Base-by-base conservation (phyloP, 495 filamentous ascomycete species). In the Tetracladium setigerum region DNA sequence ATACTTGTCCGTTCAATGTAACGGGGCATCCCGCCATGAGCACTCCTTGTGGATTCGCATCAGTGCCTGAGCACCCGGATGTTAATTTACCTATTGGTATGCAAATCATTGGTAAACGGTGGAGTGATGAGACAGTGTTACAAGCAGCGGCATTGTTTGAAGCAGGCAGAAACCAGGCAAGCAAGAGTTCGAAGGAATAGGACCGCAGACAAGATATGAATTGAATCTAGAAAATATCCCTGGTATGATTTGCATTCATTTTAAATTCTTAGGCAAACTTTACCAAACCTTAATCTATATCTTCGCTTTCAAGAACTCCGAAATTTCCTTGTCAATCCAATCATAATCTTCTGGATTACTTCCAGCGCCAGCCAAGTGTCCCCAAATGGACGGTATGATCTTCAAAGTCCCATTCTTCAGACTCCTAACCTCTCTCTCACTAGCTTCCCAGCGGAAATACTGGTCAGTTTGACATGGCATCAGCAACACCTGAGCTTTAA, bases 1-100 rank as follows among this genome's bases (percentile, higher is more conserved):
- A 79, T 46, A 79, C 74, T 14, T 69, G 67, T 22, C 60, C 67
- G n/a, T 79, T 81, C 55, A 72, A 79, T 60, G 62, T 70, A 16
- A 74, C 76, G 0, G 74, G 75, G 0, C 76, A 77, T 55, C 76
- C 75, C 0, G 76, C 73, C 0, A 52, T 81, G 41, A 66, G 68
- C 0, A 64, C 79, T 30, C 77, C 76, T 0, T 58, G 71, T 47
- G 73, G 76, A 1, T 67, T 69, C 47, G n/a, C n/a, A n/a, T n/a
- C n/a, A n/a, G 60, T 64, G 19, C 53, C 60, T 1, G 59, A 63
- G 0, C 60, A 60, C 44, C 70, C n/a, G n/a, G n/a, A 71, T 2
- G 53, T 74, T 7, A 56, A 57, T 44, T 46, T 77, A 38, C 74
- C 73, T 0, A 67, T 74, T 12, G 70, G 76, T 11, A 73, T 80